phyloP scores from a whole-genome alignment of 2,329 filamentous ascomycete species.

The Trichophyton mentagrophytes region DNA sequence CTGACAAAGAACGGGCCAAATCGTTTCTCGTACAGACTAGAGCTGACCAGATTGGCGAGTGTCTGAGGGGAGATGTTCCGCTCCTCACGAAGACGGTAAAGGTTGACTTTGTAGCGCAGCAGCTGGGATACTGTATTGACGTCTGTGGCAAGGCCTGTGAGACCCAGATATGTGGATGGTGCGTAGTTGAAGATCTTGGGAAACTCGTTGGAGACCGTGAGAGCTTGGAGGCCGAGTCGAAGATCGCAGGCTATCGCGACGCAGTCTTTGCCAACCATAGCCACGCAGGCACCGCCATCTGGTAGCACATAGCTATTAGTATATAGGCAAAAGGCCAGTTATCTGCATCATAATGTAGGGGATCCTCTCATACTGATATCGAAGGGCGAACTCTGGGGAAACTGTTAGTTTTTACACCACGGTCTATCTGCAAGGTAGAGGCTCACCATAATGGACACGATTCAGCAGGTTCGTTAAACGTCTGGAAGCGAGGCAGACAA shows the following conservation, averaged over 20 bases:
- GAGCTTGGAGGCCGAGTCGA: slow-evolving; percentile 85
- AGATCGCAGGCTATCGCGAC: slow-evolving; percentile 99
- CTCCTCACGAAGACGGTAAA: slow-evolving; percentile 98
- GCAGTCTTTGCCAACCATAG: slow-evolving; percentile 99
- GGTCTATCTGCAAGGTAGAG: too few species aligned
- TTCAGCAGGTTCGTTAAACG: not conserved
- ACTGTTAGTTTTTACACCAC: not conserved
- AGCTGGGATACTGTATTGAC: slow-evolving; percentile 89
- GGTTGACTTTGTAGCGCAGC: slow-evolving; percentile 99
- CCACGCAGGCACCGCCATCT: slow-evolving; percentile 87
- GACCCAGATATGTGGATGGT: slow-evolving; percentile 76
- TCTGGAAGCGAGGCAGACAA: not conserved
- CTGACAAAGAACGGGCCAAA: slow-evolving; percentile 96
- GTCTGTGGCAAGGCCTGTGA: slow-evolving; percentile 93
- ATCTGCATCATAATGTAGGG: not conserved
- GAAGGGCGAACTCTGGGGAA: slow-evolving; percentile 68
- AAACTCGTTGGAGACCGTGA: slow-evolving; percentile 98
- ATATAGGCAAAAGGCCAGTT: not conserved
- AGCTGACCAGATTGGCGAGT: slow-evolving; percentile 89
- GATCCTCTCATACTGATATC: slow-evolving; percentile 63
- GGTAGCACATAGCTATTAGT: not conserved
- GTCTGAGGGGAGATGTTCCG: slow-evolving; percentile 88
- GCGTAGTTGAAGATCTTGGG: slow-evolving; percentile 99
- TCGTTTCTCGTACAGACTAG: slow-evolving; percentile 80
- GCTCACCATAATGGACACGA: not conserved